Evolutionary conservation across 805 yeast species (phyloP).

Genomic region (Dipodascus albidus): DNA sequence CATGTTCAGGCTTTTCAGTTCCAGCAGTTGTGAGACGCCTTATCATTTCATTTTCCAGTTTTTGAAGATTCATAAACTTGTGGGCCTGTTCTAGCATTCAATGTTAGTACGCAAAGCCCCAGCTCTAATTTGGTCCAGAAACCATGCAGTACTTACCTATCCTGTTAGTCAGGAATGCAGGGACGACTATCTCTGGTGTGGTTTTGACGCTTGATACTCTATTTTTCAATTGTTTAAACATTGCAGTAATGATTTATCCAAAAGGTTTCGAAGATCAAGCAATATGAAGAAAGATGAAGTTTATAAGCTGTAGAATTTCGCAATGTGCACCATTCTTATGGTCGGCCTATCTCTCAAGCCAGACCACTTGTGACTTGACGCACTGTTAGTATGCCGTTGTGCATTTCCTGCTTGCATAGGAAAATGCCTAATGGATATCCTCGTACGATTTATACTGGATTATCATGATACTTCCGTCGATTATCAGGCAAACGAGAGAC

Average conservation of each 20-base stretch:
- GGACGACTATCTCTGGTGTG: not conserved
- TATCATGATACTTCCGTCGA: too few species aligned
- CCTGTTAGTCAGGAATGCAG: not conserved
- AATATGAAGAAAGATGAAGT: not conserved
- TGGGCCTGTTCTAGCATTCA: not conserved
- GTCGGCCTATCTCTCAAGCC: not conserved
- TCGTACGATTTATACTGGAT: not conserved
- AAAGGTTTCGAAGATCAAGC: not conserved
- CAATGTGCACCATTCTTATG: too few species aligned
- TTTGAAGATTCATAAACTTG: not conserved
- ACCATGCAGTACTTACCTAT: not conserved
- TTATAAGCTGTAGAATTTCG: not conserved
- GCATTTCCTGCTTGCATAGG: not conserved
- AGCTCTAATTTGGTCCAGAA: too few species aligned
- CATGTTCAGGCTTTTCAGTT: slow-evolving; percentile 10
- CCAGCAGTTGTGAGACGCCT: slow-evolving; percentile 1
- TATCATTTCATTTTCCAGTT: not conserved
- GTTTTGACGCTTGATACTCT: not conserved
- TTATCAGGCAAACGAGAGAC: too few species aligned
- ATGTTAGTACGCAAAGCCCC: too few species aligned
- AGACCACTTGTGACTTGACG: not conserved
- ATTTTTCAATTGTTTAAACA: not conserved
- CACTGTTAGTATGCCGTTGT: not conserved
- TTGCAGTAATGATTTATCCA: not conserved
- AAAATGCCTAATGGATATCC: not conserved